phyloP scores from a whole-genome alignment of 805 yeast genomes.

The Yarrowia sp. region DNA sequence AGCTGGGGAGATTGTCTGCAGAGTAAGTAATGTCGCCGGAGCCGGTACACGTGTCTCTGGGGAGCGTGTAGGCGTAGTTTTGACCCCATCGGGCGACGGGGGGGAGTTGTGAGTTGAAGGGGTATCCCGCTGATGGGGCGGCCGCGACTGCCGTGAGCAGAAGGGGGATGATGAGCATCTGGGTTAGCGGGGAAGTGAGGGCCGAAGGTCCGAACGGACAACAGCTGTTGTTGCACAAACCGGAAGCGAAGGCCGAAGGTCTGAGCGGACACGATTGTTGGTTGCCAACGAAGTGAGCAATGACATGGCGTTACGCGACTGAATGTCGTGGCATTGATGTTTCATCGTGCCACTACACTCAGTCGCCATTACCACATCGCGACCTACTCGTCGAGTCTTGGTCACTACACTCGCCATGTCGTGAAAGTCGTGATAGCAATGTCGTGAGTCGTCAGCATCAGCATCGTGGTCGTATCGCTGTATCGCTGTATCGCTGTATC shows the following conservation, averaged over 20 bases:
- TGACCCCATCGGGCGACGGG: conserved; percentile 75
- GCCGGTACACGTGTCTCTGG: conserved; percentile 64
- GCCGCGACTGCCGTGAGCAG: conserved; percentile 38
- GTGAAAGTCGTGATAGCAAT: not conserved
- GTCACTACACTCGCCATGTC: not conserved
- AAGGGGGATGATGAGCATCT: conserved; percentile 8
- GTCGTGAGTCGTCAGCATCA: not conserved
- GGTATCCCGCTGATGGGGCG: conserved; percentile 63
- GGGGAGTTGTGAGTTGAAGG: conserved; percentile 81
- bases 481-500: too few relatives aligned
- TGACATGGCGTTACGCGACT: not conserved
- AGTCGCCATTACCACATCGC: too few relatives aligned
- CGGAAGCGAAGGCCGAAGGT: not conserved
- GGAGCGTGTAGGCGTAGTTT: conserved; percentile 61
- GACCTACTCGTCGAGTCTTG: too few relatives aligned
- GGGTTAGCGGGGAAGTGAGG: not conserved
- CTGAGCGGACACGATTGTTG: conserved; percentile 12
- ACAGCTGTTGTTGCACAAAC: not conserved
- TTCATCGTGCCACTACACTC: too few relatives aligned
- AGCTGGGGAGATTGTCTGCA: conserved; percentile 61
- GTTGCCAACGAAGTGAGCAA: too few relatives aligned
- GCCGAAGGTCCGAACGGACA: not conserved
- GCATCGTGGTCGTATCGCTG: not conserved
- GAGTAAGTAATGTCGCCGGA: conserved; percentile 45
- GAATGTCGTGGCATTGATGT: not conserved